These are phyloP conservation scores for Umbelopsis isabellina DNA, from an alignment of 192 early-diverging fungal species.

Conservation along the genomic window DNA sequence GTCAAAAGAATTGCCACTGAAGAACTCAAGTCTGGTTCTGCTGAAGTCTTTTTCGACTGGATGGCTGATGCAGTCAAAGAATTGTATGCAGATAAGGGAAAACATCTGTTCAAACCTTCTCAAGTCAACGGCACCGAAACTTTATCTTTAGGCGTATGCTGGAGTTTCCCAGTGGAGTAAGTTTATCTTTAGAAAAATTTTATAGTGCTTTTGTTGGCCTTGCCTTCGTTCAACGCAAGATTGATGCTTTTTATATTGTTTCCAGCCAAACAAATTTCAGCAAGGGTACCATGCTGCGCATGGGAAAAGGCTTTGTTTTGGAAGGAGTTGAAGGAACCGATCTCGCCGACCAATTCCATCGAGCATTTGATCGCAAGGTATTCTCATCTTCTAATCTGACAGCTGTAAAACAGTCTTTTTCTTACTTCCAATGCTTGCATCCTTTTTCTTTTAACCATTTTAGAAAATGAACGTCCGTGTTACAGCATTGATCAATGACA, in stretches of 20 bases:
- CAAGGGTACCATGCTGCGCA: slow-evolving; percentile 48
- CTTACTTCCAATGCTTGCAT: background rate
- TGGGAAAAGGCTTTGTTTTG: slow-evolving; percentile 87
- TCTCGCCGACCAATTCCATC: slow-evolving; percentile 79
- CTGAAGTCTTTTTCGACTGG: slow-evolving; percentile 76
- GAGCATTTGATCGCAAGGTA: slow-evolving; percentile 71
- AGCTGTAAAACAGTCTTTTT: background rate
- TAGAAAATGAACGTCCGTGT: slow-evolving; percentile 72
- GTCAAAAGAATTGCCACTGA: slow-evolving; percentile 65
- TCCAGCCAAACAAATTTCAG: slow-evolving; percentile 56
- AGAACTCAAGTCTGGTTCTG: slow-evolving; percentile 77
- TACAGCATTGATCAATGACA: slow-evolving; percentile 94
- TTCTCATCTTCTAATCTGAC: background rate
- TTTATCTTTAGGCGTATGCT: slow-evolving; percentile 71
- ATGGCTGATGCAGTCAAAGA: slow-evolving; percentile 62
- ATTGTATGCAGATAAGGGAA: slow-evolving; percentile 22
- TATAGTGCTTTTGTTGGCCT: background rate
- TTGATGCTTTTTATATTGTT: background rate
- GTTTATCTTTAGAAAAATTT: slow-evolving; percentile 14
- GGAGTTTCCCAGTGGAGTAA: slow-evolving; percentile 83
- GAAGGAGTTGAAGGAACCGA: slow-evolving; percentile 79
- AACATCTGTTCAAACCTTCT: slow-evolving; percentile 7
- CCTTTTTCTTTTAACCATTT: background rate
- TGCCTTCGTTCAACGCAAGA: background rate
- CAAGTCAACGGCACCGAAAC: slow-evolving; percentile 22